Percentiles rank a stretch among this genome's conserved stretches.
Conservation (phyloP, 345 rosid genomes). For the Ceriops zippeliana region DNA sequence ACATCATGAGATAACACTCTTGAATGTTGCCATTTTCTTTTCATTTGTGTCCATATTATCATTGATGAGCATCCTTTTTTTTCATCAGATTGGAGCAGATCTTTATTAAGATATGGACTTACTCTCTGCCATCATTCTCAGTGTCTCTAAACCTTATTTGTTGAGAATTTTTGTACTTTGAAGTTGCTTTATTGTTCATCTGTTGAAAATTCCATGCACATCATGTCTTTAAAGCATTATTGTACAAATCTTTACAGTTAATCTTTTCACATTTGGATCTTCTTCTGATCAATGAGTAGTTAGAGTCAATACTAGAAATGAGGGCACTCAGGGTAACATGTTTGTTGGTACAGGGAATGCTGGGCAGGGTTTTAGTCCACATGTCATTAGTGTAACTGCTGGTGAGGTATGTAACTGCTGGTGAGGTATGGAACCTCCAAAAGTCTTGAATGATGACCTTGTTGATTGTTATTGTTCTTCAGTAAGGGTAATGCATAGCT, state of each 20-base stretch:
- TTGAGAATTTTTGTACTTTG: background rate
- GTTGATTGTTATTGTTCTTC: background rate
- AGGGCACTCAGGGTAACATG: background rate
- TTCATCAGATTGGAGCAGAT: background rate
- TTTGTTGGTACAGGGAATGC: constrained; percentile 51
- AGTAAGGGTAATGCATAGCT: background rate
- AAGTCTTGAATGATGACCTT: background rate
- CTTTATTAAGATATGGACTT: constrained; percentile 1
- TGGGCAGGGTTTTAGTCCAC: constrained; percentile 76
- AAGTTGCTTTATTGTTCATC: background rate
- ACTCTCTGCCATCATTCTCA: background rate
- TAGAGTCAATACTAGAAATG: too few species aligned
- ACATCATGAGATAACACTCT: too few species aligned
- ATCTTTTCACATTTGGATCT: too few species aligned
- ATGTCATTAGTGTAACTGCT: constrained; percentile 61
- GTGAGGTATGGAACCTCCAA: constrained; percentile 57
- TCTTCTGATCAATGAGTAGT: too few species aligned
- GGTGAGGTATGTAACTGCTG: constrained; percentile 79
- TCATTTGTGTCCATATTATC: background rate
- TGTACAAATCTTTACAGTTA: background rate
- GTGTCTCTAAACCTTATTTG: background rate
- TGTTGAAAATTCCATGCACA: background rate
- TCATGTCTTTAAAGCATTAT: background rate
- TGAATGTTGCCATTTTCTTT: background rate
- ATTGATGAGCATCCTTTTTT: background rate